Percentiles rank a stretch among this genome's conserved stretches.
Conservation (phyloP, 306 rosid genomes). For the Medicago truncatula region MtrunA17r5.0-ANR NC_053045.1:54514001-54514500, state of each 20-base stretch:
- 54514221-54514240: constrained; percentile 1
- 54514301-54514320: neutral
- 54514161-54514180: constrained; percentile 7
- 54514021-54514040: constrained; percentile 8
- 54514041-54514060: constrained; percentile 16
- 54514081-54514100: constrained; percentile 7
- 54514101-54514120: constrained; percentile 1
- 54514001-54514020: constrained; percentile 10
- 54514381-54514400: neutral
- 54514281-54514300: neutral
- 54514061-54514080: neutral
- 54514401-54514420: constrained; percentile 27
- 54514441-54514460: neutral
- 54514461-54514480: neutral
- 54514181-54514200: neutral
- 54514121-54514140: neutral
- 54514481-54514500: neutral
- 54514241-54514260: constrained; percentile 20
- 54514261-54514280: constrained; percentile 7
- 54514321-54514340: neutral
- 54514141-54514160: constrained; percentile 16
- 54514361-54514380: constrained; percentile 22
- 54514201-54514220: constrained; percentile 1
- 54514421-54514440: neutral
- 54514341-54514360: neutral